Percentiles rank a stretch among this genome's conserved stretches.
Conservation (phyloP, 2,329 filamentous ascomycete genomes). For the Biscogniauxia mediterranea region DNA sequence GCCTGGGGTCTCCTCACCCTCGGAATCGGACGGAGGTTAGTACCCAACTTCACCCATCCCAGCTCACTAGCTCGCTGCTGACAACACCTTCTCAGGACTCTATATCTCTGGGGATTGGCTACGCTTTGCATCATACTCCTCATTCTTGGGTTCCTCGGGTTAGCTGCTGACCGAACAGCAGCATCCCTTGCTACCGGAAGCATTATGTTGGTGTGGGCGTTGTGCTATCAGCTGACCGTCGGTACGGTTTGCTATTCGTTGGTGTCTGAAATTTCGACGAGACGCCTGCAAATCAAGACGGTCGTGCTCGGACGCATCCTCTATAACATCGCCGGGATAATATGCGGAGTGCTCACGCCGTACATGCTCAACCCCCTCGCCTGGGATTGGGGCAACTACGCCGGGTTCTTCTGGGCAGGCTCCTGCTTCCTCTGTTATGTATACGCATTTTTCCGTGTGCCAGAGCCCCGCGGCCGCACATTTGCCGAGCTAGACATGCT, state of each 20-base stretch:
- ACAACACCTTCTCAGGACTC: conserved; percentile 28
- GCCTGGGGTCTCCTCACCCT: conserved; percentile 78
- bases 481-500: conserved; percentile 85
- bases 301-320: conserved; percentile 81
- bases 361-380: conserved; percentile 89
- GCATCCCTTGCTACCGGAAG: conserved; percentile 76
- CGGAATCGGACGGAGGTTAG: conserved; percentile 67
- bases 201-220: conserved; percentile 80
- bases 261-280: conserved; percentile 79
- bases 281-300: conserved; percentile 85
- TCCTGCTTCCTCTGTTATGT: conserved; percentile 78
- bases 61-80: conserved; percentile 31
- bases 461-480: conserved; percentile 75
- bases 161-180: conserved; percentile 63
- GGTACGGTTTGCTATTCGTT: conserved; percentile 89
- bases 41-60: conserved; percentile 2
- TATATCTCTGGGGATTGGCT: conserved; percentile 75
- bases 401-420: conserved; percentile 83
- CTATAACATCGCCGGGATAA: conserved; percentile 78
- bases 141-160: conserved; percentile 78
- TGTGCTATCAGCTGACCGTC: conserved; percentile 83
- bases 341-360: conserved; percentile 78
- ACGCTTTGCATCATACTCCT: conserved; percentile 75
- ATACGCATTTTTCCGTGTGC: conserved; percentile 78
- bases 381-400: conserved; percentile 86